Conservation (phyloP, 129 eudicot genomes). For the Mikania micrantha region DNA sequence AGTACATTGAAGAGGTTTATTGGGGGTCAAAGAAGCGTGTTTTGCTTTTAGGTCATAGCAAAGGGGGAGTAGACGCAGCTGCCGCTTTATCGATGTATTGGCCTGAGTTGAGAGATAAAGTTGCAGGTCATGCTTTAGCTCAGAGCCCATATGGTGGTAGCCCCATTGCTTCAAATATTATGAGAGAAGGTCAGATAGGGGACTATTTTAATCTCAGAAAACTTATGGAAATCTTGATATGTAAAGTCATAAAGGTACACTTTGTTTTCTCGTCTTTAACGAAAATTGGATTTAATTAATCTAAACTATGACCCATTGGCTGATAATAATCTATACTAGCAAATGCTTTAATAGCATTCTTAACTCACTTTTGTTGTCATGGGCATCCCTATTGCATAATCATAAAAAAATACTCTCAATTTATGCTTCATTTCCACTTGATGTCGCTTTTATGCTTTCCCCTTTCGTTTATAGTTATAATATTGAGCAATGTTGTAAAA, state of each 20-base stretch:
- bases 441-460: too few species aligned
- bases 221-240: constrained; percentile 85
- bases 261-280: too few species aligned
- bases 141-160: constrained; percentile 98
- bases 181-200: constrained; percentile 88
- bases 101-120: constrained; percentile 90
- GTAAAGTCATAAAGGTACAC: constrained; percentile 90
- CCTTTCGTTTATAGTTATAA: too few species aligned
- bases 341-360: too few species aligned
- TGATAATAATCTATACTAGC: too few species aligned
- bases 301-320: too few species aligned
- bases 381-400: too few species aligned
- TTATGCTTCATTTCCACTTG: too few species aligned
- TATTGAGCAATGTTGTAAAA: too few species aligned
- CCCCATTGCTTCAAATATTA: constrained; percentile 90
- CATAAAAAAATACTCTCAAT: too few species aligned
- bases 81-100: constrained; percentile 95
- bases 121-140: constrained; percentile 81
- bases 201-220: constrained; percentile 89
- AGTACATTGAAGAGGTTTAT: constrained; percentile 78
- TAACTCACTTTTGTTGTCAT: too few species aligned
- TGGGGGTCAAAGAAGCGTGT: constrained; percentile 88
- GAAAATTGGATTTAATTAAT: too few species aligned
- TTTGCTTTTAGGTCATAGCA: constrained; percentile 89
- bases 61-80: constrained; percentile 93